phyloP scores from a whole-genome alignment of 2,329 filamentous ascomycete species.

The Trichoderma atroviride region DNA sequence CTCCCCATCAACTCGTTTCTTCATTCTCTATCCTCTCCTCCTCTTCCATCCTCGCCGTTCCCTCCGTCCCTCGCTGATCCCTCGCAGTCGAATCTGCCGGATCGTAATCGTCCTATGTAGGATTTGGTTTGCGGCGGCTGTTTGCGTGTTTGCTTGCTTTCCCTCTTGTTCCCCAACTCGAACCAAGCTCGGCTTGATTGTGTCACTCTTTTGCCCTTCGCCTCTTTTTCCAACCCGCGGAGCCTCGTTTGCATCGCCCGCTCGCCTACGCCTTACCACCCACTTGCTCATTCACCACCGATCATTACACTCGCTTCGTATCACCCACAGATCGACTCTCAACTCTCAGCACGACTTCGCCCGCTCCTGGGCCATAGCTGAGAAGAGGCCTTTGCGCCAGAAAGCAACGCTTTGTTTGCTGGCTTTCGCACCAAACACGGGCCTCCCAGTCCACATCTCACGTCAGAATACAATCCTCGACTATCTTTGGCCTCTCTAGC shows the following conservation, averaged over 20 bases:
- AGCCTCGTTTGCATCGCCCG: not conserved
- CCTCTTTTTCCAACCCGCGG: not conserved
- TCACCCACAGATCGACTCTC: not conserved
- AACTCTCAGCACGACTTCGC: not conserved
- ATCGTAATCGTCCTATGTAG: not conserved
- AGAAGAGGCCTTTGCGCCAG: not conserved
- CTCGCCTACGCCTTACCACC: not conserved
- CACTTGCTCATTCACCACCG: not conserved
- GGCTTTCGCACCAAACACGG: not conserved
- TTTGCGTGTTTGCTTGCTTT: slow-evolving; percentile 22
- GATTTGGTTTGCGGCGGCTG: slow-evolving; percentile 8
- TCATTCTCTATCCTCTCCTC: not conserved
- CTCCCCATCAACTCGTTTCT: not conserved
- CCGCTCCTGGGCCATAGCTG: not conserved
- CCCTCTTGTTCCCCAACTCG: not conserved
- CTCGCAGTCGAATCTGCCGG: not conserved
- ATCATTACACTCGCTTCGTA: not conserved
- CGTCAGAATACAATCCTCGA: not conserved
- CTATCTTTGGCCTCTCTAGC: slow-evolving; percentile 20
- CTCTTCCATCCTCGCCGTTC: not conserved
- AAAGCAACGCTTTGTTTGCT: not conserved
- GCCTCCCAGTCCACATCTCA: not conserved
- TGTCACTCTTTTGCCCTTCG: slow-evolving; percentile 12
- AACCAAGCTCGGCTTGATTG: slow-evolving; percentile 12
- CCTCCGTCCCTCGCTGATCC: not conserved